Evolutionary conservation across 2,329 filamentous ascomycete genomes (phyloP).

Genomic region (Aureobasidium namibiae): DNA sequence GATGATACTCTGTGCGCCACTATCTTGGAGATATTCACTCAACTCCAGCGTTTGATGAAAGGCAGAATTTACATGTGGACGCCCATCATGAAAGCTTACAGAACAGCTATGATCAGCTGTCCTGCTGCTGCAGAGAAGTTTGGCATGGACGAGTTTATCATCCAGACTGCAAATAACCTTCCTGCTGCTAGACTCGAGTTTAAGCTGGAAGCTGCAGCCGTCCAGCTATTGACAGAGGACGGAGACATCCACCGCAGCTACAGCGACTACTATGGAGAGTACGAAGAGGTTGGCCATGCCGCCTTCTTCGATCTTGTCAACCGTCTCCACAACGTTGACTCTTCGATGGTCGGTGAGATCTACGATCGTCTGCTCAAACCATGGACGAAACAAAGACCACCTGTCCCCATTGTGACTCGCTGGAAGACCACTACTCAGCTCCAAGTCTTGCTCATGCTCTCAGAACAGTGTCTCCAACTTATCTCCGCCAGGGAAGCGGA

Average conservation of each 20-base stretch:
- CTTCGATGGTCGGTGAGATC: constrained; percentile 21
- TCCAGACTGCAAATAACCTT: constrained; percentile 32
- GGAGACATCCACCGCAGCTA: constrained; percentile 26
- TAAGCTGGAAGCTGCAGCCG: constrained; percentile 35
- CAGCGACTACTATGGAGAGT: constrained; percentile 36
- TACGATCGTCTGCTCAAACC: constrained; percentile 31
- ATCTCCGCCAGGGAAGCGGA: constrained; percentile 19
- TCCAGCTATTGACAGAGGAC: constrained; percentile 24
- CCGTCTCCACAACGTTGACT: constrained; percentile 27
- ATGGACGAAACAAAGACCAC: constrained; percentile 36
- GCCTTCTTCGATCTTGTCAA: constrained; percentile 38
- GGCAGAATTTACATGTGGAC: constrained; percentile 25
- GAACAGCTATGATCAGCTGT: constrained; percentile 17
- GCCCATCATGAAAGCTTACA: constrained; percentile 21
- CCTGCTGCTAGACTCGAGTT: constrained; percentile 37
- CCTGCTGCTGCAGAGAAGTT: constrained; percentile 26
- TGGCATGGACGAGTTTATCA: constrained; percentile 31
- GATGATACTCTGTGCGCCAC: background rate
- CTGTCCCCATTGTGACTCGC: constrained; percentile 36
- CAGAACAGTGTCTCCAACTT: constrained; percentile 27
- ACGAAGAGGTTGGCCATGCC: constrained; percentile 37
- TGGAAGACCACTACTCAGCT: constrained; percentile 44
- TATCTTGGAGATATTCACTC: constrained; percentile 8
- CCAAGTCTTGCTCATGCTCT: constrained; percentile 37
- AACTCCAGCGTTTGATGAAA: constrained; percentile 17